Evolutionary conservation across 345 rosid genomes (phyloP).

Genomic region (Lenwebbia sp.): DNA sequence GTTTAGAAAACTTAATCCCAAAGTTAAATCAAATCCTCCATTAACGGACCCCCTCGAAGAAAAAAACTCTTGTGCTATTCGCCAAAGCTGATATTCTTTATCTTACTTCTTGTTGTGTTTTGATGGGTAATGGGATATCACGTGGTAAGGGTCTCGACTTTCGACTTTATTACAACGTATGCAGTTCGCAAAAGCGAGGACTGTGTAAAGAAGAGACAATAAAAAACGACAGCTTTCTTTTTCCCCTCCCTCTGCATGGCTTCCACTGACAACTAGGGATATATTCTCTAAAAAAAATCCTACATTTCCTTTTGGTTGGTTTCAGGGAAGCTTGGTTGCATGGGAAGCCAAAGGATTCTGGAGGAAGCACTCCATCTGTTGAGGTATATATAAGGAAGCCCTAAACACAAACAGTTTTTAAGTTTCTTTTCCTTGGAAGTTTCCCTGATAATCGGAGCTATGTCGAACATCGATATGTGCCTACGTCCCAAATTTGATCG

Average conservation of each 20-base stretch:
- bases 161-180: background rate
- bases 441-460: background rate
- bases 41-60: background rate
- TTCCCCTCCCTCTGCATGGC: conserved; percentile 29
- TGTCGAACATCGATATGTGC: background rate
- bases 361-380: conserved; percentile 42
- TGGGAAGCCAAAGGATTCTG: conserved; percentile 60
- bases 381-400: conserved; percentile 40
- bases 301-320: conserved; percentile 17
- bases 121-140: conserved; percentile 2
- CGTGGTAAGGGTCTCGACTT: background rate
- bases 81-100: background rate
- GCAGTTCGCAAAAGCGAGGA: background rate
- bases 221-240: conserved; percentile 27
- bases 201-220: background rate
- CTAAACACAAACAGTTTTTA: background rate
- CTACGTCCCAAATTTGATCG: background rate
- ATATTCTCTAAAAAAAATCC: conserved; percentile 17
- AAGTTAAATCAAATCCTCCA: background rate
- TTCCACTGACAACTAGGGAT: conserved; percentile 19
- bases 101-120: background rate
- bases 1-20: conserved; percentile 1
- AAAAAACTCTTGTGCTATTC: background rate
- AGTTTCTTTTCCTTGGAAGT: background rate
- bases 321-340: conserved; percentile 95